Evolutionary conservation across 2,329 filamentous ascomycete species (phyloP).

Genomic region (Leptographium procerum): DNA sequence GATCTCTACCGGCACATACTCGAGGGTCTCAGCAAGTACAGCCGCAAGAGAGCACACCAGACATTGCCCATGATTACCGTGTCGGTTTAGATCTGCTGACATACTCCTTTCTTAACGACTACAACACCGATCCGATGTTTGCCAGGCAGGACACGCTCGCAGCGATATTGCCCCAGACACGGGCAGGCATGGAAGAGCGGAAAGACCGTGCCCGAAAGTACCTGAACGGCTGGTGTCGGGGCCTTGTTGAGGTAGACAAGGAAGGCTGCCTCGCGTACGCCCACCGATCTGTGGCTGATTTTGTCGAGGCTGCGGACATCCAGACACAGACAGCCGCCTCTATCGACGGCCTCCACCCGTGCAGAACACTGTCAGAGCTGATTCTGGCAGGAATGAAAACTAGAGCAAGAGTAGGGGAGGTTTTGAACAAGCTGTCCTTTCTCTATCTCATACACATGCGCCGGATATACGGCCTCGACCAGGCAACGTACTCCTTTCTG

Average conservation of each 20-base stretch:
- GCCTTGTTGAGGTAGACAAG: neutral
- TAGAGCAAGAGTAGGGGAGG: too few relatives aligned
- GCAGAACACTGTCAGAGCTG: neutral
- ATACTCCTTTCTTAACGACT: neutral
- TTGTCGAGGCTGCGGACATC: neutral
- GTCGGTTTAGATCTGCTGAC: neutral
- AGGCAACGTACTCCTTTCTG: neutral
- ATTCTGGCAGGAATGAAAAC: neutral
- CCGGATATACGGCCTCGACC: neutral
- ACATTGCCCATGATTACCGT: neutral
- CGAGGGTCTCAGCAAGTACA: neutral
- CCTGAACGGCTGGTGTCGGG: neutral
- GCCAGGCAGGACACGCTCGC: neutral
- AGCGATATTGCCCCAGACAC: neutral
- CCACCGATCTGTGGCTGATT: neutral
- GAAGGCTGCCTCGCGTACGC: neutral
- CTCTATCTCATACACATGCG: neutral
- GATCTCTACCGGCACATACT: neutral
- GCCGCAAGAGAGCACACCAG: neutral
- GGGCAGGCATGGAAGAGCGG: neutral
- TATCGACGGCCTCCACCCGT: neutral
- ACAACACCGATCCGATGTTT: neutral
- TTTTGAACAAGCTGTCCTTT: neutral
- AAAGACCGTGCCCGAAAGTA: neutral
- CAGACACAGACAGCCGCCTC: neutral